These are phyloP conservation scores for Periconia digitata DNA, from an alignment of 2,329 filamentous ascomycete genomes.

Conservation along the genomic window DNA sequence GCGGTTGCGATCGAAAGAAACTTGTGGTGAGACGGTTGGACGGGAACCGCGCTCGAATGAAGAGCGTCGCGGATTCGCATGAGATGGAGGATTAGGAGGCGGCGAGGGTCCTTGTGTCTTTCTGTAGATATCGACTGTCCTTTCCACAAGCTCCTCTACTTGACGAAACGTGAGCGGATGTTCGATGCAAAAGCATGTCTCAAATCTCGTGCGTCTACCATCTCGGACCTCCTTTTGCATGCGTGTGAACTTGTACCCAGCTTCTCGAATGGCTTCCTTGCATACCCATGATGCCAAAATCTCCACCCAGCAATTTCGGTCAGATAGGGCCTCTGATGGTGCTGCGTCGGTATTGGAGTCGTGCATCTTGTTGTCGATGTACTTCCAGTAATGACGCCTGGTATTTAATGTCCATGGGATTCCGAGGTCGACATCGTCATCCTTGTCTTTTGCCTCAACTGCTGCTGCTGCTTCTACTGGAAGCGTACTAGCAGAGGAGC, in stretches of 20 bases:
- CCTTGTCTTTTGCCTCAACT: conserved; percentile 33
- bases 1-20: conserved; percentile 23
- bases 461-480: conserved; percentile 35
- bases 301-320: conserved; percentile 39
- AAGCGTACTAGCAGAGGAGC: conserved; percentile 25
- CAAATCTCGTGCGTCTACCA: conserved; percentile 34
- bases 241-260: conserved; percentile 29
- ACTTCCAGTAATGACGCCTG: conserved; percentile 37
- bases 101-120: conserved; percentile 13
- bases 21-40: conserved; percentile 8
- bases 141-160: conserved; percentile 40
- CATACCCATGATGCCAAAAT: conserved; percentile 43
- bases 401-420: conserved; percentile 42
- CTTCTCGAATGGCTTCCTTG: conserved; percentile 40
- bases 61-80: conserved; percentile 16
- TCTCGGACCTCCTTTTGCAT: conserved; percentile 37
- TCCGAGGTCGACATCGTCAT: conserved; percentile 31
- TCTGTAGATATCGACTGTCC: conserved; percentile 42
- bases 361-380: conserved; percentile 34
- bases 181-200: conserved; percentile 40
- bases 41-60: conserved; percentile 26
- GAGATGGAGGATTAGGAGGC: conserved; percentile 16
- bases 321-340: conserved; percentile 26
- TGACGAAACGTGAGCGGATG: conserved; percentile 37
- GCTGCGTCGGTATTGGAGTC: conserved; percentile 31